Base-by-base conservation (phyloP, 2,329 filamentous ascomycete genomes). In the Fusarium ambrosium region DNA sequence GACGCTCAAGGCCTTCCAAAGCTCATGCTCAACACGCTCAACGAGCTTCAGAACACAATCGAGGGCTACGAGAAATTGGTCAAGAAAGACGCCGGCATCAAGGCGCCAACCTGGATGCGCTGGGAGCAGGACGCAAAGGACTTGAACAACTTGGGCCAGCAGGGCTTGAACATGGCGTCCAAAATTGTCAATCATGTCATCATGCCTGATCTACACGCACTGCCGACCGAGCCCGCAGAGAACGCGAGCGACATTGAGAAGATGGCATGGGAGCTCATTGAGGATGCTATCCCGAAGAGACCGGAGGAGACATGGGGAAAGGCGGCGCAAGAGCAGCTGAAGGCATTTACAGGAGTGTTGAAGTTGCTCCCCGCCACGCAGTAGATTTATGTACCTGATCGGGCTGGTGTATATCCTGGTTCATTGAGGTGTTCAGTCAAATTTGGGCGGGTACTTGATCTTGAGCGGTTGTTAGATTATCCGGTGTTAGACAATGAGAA, bases 121-220 rank as follows among this genome's bases (percentile, higher is more conserved):
- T 85, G 82, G 83, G 67, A 76, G 55, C 77, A 82, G 53, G 82
- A 85, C n/a, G 77, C 66, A 13, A 71, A 71, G 34, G 78, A 81
- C 27, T 72, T 84, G 29, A 64, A 71, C 20, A 72, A 78, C 3
- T 70, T 84, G 59, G 81, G 82, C 53, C 67, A 75, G 18, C 69
- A 74, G 32, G 74, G 79, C 16, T 68, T 80, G 64, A 62, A 62
- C 2, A 76, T 80, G 16, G 75, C 79, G 29, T 70, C 77, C 9
- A 67, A 73, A 6, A 72, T 70, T 5, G 67, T 80, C n/a, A 80
- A 80, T 51, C 73, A 72, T 18, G 71, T 73, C 20, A 65, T 84
- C 29, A 75, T 82, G 62, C 81, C 82, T 10, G 56, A 67, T 6
- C 39, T 68, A 24, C 65, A 72, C 14, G 51, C 60, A 7, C 41